Evolutionary conservation across 2,329 filamentous ascomycete genomes (phyloP).

Genomic region (Periconia macrospinosa): DNA sequence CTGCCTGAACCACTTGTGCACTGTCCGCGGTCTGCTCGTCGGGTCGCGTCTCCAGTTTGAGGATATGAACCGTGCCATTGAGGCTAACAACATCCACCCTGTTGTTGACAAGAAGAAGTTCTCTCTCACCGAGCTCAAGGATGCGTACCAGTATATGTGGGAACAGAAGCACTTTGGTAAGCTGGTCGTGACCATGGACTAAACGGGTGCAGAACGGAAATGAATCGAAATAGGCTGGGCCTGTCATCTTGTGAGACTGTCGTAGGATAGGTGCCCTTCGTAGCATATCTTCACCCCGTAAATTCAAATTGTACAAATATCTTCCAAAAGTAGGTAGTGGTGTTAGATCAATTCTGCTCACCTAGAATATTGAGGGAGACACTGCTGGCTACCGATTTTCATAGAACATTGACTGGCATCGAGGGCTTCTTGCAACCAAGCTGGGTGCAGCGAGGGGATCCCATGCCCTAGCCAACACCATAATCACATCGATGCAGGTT

Average conservation of each 20-base stretch:
- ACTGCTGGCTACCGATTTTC: too few species aligned
- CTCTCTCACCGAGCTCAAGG: conserved; percentile 53
- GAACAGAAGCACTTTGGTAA: conserved; percentile 51
- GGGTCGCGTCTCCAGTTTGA: conserved; percentile 59
- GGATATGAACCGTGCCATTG: conserved; percentile 62
- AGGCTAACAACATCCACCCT: conserved; percentile 61
- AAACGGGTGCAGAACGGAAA: background rate
- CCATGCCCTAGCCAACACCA: too few species aligned
- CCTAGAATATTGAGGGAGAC: too few species aligned
- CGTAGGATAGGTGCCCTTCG: background rate
- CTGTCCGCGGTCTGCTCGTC: conserved; percentile 60
- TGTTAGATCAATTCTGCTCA: too few species aligned
- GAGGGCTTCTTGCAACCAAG: too few species aligned
- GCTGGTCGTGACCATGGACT: conserved; percentile 35
- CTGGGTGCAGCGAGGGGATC: too few species aligned
- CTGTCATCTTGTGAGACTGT: background rate
- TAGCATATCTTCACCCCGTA: background rate
- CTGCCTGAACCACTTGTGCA: conserved; percentile 51
- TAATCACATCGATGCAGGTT: too few species aligned
- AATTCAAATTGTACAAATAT: background rate
- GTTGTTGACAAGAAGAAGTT: conserved; percentile 62
- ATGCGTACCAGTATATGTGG: conserved; percentile 54
- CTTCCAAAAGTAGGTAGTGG: too few species aligned
- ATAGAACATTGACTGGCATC: too few species aligned
- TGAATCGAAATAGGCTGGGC: background rate